Percentiles rank a stretch among this genome's conserved stretches.
Conservation (phyloP, 108 stramenopile species). For the Cylindrotheca closterium region DNA sequence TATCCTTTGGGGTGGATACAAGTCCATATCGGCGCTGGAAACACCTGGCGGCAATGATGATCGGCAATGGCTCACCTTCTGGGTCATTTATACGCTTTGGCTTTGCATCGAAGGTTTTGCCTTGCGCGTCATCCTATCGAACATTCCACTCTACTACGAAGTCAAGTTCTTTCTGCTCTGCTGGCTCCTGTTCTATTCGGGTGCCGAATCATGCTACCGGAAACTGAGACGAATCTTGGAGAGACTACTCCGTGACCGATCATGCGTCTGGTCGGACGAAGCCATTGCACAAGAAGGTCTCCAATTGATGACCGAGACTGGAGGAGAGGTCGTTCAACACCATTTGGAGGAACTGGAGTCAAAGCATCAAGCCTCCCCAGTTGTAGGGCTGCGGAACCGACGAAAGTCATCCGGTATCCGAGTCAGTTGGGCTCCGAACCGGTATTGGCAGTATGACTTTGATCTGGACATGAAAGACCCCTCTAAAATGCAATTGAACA, state of each 20-base stretch:
- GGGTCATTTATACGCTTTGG: slow-evolving; percentile 10
- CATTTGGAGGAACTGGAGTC: background rate
- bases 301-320: slow-evolving; percentile 8
- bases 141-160: slow-evolving; percentile 19
- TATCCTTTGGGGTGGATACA: slow-evolving; percentile 13
- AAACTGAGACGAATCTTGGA: slow-evolving; percentile 3
- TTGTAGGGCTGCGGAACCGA: no score
- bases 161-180: slow-evolving; percentile 5
- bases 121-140: slow-evolving; percentile 14
- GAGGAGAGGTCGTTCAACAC: slow-evolving; percentile 6
- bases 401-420: background rate
- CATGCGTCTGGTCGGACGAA: background rate
- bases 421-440: background rate
- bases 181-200: slow-evolving; percentile 14
- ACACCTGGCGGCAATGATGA: slow-evolving; percentile 25
- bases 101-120: slow-evolving; percentile 6
- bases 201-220: slow-evolving; percentile 9
- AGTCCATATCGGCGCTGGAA: slow-evolving; percentile 15
- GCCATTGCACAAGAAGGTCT: background rate
- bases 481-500: background rate
- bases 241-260: background rate
- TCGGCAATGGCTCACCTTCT: slow-evolving; percentile 21
- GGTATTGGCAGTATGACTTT: slow-evolving; percentile 18
- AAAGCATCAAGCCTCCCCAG: background rate
- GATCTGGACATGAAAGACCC: background rate